These are phyloP conservation scores for Tarenaya hassleriana DNA, from an alignment of 345 rosid genomes.

Conservation along the genomic window DNA sequence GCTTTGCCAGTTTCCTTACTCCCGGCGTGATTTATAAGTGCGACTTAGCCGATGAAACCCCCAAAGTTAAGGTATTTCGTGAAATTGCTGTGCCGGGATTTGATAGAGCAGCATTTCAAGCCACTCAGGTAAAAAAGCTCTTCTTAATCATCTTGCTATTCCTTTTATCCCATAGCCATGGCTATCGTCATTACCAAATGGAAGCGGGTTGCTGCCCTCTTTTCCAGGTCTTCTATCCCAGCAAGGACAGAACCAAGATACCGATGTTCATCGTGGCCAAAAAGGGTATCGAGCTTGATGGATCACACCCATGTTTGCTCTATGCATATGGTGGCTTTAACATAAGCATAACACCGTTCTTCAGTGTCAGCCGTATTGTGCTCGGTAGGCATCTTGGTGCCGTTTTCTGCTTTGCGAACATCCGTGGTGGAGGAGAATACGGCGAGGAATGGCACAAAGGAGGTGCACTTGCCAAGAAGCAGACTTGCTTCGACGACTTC, in stretches of 20 bases:
- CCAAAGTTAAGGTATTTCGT: conserved; percentile 67
- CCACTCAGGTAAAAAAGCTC: conserved; percentile 67
- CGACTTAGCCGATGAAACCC: conserved; percentile 43
- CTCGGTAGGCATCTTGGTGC: conserved; percentile 74
- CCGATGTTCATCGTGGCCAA: conserved; percentile 71
- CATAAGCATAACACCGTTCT: conserved; percentile 62
- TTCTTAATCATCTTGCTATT: background rate
- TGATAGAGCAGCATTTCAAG: conserved; percentile 60
- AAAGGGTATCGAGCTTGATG: conserved; percentile 55
- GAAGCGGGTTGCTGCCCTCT: background rate
- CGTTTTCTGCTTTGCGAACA: conserved; percentile 72
- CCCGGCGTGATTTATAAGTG: conserved; percentile 82
- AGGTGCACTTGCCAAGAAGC: conserved; percentile 71
- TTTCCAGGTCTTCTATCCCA: conserved; percentile 64
- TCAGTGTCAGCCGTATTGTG: conserved; percentile 56
- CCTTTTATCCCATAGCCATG: background rate
- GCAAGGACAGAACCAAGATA: conserved; percentile 76
- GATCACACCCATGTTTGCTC: conserved; percentile 84
- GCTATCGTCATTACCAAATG: background rate
- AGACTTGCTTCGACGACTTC: conserved; percentile 89
- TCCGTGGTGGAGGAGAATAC: conserved; percentile 97
- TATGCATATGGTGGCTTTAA: conserved; percentile 94
- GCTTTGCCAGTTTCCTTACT: conserved; percentile 78
- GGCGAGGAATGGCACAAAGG: conserved; percentile 98
- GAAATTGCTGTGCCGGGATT: conserved; percentile 70